Evolutionary conservation across 352 stramenopile genomes (phyloP).

Genomic region (Elongisporangium undulatum): DNA sequence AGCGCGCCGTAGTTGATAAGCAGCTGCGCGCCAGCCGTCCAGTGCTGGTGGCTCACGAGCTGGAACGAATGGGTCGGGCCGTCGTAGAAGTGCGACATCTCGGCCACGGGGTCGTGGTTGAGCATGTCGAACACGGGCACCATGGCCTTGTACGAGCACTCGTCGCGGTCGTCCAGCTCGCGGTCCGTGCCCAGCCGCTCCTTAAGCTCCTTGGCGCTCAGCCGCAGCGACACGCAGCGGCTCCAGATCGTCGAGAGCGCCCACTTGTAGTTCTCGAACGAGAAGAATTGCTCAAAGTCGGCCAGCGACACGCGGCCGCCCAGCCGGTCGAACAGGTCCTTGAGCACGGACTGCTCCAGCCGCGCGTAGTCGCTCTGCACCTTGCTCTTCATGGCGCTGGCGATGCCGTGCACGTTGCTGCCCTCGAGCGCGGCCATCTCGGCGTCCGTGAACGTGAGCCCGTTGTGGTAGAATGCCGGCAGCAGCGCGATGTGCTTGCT

Average conservation of each 20-base stretch:
- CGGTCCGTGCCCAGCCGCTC: conserved; percentile 3
- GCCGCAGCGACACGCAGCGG: conserved; percentile 66
- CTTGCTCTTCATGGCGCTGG: conserved; percentile 57
- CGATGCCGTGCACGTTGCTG: conserved; percentile 63
- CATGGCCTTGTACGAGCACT: conserved; percentile 66
- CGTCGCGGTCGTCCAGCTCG: conserved; percentile 4
- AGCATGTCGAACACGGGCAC: conserved; percentile 86
- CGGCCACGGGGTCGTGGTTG: conserved; percentile 72
- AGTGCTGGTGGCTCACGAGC: conserved; percentile 74
- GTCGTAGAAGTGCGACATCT: conserved; percentile 74
- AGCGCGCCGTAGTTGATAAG: conserved; percentile 80
- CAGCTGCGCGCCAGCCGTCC: conserved; percentile 60
- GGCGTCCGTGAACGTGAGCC: conserved; percentile 49
- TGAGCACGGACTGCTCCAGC: conserved; percentile 32
- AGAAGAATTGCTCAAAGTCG: conserved; percentile 41
- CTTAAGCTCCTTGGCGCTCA: conserved; percentile 18
- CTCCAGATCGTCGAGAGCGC: conserved; percentile 86
- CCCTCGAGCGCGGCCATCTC: conserved; percentile 39
- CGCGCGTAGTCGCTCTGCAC: conserved; percentile 42
- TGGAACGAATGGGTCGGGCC: conserved; percentile 38
- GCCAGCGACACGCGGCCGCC: conserved; percentile 17
- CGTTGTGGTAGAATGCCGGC: conserved; percentile 59
- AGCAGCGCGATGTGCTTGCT: conserved; percentile 58
- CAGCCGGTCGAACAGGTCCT: conserved; percentile 47
- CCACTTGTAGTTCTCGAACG: conserved; percentile 74